Base-by-base conservation (phyloP, 1,139 yeast species). In the Meyerozyma sp. region DNA sequence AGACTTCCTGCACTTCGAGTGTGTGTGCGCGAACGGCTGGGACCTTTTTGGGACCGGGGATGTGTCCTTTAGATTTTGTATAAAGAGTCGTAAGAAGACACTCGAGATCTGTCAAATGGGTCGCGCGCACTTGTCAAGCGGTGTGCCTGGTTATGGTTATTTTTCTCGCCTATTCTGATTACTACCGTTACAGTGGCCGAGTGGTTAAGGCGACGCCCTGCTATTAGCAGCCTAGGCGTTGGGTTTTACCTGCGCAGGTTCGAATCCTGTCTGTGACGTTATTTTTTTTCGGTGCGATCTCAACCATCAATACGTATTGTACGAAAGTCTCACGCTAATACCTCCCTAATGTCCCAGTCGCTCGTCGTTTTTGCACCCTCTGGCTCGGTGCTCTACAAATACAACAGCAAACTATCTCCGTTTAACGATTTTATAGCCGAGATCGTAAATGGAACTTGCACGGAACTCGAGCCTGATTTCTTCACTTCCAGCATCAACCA, bases 361-460 rank as follows among this genome's bases (percentile, higher is more conserved):
- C 61, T 73, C 46, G 59, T 70, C 23, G 55, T 73, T 32, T 73
- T 70, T 47, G 55, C 57, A 39, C 60, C 67, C 8, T 66, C 73
- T 0, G 77, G 77, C 2, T 57, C 54, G 43, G 59, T 72, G 5
- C 62, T 59, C 41, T 72, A 70, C 52, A 75, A 65, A 50, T 59
- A 51, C 51, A 70, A 71, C 49, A 62, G 49, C 46, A 70, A 68
- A 48, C 56, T 63, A 37, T 57, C 62, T 27, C 74, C 75, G 1
- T 73, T 73, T 56, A 73, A 73, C 51, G 76, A 69, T 39, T 61
- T 68, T 43, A 61, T 73, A 32, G 55, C 63, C 38, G 51, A 59
- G 27, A 52, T 71, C n/a, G 74, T 71, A 38, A 68, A 69, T 46
- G 75, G 70, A 40, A 58, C 70, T 8, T 58, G 52, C 40, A 54